These are phyloP conservation scores for Keithomyces neogunnii DNA, from an alignment of 2,329 filamentous ascomycete genomes.

Conservation along the genomic window DNA sequence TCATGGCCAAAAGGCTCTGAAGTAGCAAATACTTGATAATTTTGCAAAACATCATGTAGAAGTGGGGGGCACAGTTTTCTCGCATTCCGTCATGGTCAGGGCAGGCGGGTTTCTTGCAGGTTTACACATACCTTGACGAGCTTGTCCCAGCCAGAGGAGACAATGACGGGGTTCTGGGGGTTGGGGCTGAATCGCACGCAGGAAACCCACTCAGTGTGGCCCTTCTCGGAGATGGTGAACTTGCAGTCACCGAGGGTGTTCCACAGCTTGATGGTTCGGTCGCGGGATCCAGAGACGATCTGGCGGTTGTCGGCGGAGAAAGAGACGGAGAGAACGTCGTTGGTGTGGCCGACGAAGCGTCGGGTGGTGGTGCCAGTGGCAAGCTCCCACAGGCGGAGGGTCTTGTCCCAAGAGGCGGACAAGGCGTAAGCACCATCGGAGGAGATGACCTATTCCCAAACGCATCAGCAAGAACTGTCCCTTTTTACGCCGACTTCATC, in stretches of 20 bases:
- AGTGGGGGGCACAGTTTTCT: background rate
- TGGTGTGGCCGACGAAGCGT: slow-evolving; percentile 98
- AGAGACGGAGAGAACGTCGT: slow-evolving; percentile 98
- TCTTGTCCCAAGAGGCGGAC: slow-evolving; percentile 99
- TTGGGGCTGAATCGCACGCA: slow-evolving; percentile 99
- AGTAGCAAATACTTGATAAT: slow-evolving; percentile 99
- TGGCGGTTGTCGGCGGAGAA: slow-evolving; percentile 99
- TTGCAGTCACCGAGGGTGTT: slow-evolving; percentile 99
- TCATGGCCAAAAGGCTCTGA: slow-evolving; percentile 98
- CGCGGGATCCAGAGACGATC: slow-evolving; percentile 97
- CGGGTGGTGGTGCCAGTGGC: slow-evolving; percentile 94
- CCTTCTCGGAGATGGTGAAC: slow-evolving; percentile 99
- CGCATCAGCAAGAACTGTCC: slow-evolving; percentile 14
- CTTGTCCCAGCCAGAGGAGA: slow-evolving; percentile 98
- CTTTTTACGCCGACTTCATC: background rate
- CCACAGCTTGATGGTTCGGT: slow-evolving; percentile 99
- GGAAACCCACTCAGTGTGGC: slow-evolving; percentile 98
- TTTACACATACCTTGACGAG: slow-evolving; percentile 85
- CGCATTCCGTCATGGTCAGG: slow-evolving; percentile 2
- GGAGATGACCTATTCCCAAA: slow-evolving; percentile 72
- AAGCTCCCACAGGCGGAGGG: slow-evolving; percentile 98
- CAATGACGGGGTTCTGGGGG: slow-evolving; percentile 99
- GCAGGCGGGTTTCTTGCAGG: background rate
- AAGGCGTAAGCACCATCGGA: slow-evolving; percentile 99
- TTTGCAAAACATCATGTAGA: slow-evolving; percentile 82